Conservation (phyloP, 2,329 filamentous ascomycete species). For the Pseudogymnoascus sp. region DNA sequence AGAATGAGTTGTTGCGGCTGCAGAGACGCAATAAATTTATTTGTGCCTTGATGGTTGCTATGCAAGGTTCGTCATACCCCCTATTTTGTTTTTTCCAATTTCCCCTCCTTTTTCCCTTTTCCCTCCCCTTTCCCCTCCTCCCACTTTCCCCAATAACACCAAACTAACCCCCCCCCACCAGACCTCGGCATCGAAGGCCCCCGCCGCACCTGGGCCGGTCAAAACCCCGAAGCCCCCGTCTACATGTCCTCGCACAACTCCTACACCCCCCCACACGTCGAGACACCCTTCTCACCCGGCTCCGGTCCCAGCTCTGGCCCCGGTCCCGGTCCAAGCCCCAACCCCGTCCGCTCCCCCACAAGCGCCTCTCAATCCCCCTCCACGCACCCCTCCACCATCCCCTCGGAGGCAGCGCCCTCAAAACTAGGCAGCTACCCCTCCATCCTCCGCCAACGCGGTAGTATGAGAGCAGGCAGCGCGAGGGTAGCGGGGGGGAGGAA, state of each 20-base stretch:
- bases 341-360: not conserved
- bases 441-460: conserved; percentile 44
- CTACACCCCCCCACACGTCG: not conserved
- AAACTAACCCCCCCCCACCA: not conserved
- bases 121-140: not conserved
- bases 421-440: conserved; percentile 33
- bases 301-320: conserved; percentile 10
- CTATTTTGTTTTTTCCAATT: not conserved
- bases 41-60: conserved; percentile 78
- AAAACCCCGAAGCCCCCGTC: conserved; percentile 21
- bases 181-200: conserved; percentile 29
- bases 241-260: not conserved
- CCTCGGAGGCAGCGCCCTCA: conserved; percentile 4
- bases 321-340: not conserved
- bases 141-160: not conserved
- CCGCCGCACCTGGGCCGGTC: conserved; percentile 26
- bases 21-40: conserved; percentile 92
- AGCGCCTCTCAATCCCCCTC: conserved; percentile 19
- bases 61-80: conserved; percentile 32
- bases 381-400: conserved; percentile 10
- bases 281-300: not conserved
- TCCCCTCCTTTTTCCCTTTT: not conserved
- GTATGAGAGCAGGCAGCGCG: conserved; percentile 32
- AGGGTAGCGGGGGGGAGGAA: conserved; percentile 30
- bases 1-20: conserved; percentile 85